Percentiles rank a stretch among this genome's conserved stretches.
Conservation (phyloP, 208 protist genomes). For the Herpetomonas tarakana region DNA sequence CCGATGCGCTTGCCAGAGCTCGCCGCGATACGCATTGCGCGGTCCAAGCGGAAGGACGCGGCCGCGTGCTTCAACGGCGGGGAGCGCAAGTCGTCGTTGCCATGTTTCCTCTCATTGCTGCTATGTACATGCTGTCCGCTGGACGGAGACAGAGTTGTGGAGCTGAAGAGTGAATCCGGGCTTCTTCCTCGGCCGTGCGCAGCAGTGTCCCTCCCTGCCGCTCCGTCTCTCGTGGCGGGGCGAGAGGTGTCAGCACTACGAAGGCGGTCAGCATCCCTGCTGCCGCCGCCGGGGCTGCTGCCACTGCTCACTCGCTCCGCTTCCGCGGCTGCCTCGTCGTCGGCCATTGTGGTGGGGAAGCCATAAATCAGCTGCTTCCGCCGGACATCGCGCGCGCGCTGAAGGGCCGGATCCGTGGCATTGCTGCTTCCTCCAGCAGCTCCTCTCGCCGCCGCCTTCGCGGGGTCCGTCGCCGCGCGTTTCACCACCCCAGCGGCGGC, state of each 20-base stretch:
- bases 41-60: slow-evolving; percentile 2
- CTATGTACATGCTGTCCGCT: neutral
- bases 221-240: neutral
- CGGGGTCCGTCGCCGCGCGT: neutral
- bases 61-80: neutral
- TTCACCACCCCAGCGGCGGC: neutral
- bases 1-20: neutral
- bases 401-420: neutral
- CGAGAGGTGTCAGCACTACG: neutral
- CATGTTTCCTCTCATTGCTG: too few relatives aligned
- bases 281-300: neutral
- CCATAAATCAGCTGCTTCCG: neutral
- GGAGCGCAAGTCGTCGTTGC: too few relatives aligned
- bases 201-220: too few relatives aligned
- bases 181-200: too few relatives aligned
- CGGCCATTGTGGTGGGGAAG: slow-evolving; percentile 1
- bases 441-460: neutral
- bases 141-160: neutral
- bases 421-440: neutral
- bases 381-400: neutral
- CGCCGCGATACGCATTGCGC: neutral
- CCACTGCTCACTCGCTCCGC: neutral
- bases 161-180: neutral
- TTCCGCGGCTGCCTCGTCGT: neutral
- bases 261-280: neutral